phyloP scores from a whole-genome alignment of 306 rosid genomes.

The Trifolium subterraneum region DNA sequence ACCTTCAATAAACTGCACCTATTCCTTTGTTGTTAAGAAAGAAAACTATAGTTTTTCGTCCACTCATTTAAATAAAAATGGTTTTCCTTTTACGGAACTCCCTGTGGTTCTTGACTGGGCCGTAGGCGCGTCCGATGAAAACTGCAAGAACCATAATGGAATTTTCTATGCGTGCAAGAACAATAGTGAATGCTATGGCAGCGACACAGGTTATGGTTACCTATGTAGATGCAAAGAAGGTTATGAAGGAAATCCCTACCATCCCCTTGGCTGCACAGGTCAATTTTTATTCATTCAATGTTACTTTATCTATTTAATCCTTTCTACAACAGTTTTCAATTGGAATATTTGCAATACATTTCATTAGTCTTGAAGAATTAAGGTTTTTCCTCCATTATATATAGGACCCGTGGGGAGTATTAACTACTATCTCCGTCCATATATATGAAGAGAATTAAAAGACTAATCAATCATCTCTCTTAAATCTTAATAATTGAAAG shows the following conservation, averaged over 20 bases:
- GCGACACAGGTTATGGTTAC: not conserved
- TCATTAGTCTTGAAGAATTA: too few species aligned
- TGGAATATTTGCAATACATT: too few species aligned
- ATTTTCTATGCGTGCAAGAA: not conserved
- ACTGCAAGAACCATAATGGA: not conserved
- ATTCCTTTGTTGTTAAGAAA: not conserved
- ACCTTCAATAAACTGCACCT: not conserved
- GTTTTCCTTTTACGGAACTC: not conserved
- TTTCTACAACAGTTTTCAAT: too few species aligned
- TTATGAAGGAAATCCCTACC: not conserved
- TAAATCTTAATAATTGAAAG: too few species aligned
- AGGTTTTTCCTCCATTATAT: too few species aligned
- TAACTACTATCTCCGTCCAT: too few species aligned
- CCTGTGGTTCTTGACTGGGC: not conserved
- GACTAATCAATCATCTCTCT: too few species aligned
- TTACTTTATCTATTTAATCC: too few species aligned
- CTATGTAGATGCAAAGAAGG: not conserved
- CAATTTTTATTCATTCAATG: not conserved
- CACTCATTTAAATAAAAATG: not conserved
- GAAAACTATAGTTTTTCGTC: not conserved
- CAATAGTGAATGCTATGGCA: not conserved
- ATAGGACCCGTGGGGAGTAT: too few species aligned
- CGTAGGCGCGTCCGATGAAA: not conserved
- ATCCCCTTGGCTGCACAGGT: slow-evolving; percentile 1
- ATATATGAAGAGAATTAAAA: too few species aligned